Evolutionary conservation across 768 basidiomycete genomes (phyloP).

Genomic region (Amanita inopinata): DNA sequence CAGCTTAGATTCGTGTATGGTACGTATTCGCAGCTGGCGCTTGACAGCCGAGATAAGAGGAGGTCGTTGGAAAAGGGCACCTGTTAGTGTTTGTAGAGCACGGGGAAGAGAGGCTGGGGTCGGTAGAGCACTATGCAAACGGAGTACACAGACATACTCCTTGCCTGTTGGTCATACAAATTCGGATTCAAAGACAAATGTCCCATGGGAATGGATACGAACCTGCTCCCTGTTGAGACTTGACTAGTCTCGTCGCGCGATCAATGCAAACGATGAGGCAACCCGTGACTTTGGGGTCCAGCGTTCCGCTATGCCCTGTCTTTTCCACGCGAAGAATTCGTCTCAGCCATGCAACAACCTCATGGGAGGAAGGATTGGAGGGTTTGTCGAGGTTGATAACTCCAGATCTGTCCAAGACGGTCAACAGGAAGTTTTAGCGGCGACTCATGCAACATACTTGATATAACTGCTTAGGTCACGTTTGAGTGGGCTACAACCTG

Average conservation of each 20-base stretch:
- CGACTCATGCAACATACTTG: conserved; percentile 43
- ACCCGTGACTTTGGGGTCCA: conserved; percentile 98
- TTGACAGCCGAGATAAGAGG: conserved; percentile 99
- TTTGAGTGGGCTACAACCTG: conserved; percentile 90
- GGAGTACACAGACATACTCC: conserved; percentile 95
- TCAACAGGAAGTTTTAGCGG: conserved; percentile 3
- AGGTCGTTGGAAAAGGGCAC: conserved; percentile 97
- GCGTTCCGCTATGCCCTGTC: conserved; percentile 96
- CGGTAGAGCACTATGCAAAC: conserved; percentile 76
- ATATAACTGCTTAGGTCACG: conserved; percentile 88
- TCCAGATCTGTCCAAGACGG: conserved; percentile 60
- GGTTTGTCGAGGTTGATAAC: conserved; percentile 99
- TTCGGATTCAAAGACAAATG: conserved; percentile 1
- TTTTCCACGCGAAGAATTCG: conserved; percentile 97
- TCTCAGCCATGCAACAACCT: conserved; percentile 98
- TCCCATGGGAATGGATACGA: conserved; percentile 17
- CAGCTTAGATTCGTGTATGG: conserved; percentile 92
- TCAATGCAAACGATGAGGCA: conserved; percentile 99
- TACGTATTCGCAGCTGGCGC: conserved; percentile 93
- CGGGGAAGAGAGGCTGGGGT: conserved; percentile 83
- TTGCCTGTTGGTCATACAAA: conserved; percentile 49
- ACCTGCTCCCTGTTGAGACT: conserved; percentile 98
- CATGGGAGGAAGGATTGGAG: conserved; percentile 97
- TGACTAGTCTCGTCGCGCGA: conserved; percentile 93
- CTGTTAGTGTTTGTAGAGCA: conserved; percentile 92